phyloP scores from a whole-genome alignment of 352 stramenopile genomes.

The Phytophthora sp. region DNA sequence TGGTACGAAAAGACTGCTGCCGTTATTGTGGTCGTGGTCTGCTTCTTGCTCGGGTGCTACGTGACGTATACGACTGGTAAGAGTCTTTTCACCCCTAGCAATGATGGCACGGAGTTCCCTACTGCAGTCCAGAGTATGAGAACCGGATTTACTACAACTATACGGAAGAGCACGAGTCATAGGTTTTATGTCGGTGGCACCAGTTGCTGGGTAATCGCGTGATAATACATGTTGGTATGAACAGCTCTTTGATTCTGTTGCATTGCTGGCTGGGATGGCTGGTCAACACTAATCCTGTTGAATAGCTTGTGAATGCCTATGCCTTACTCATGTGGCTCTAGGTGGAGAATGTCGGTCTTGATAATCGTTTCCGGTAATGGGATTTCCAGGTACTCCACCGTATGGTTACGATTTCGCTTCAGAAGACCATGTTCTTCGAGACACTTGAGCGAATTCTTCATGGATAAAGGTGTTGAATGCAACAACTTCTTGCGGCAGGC shows the following conservation, averaged over 20 bases:
- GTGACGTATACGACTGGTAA: conserved; percentile 32
- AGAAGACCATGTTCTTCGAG: conserved; percentile 66
- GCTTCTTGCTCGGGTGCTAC: conserved; percentile 22
- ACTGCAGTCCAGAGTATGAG: conserved; percentile 36
- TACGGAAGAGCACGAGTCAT: conserved; percentile 23
- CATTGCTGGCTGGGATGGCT: too few relatives aligned
- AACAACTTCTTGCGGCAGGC: conserved; percentile 60
- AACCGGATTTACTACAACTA: conserved; percentile 45
- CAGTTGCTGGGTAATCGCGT: neutral
- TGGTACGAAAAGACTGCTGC: conserved; percentile 23
- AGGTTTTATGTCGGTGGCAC: conserved; percentile 1
- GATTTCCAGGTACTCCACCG: conserved; percentile 56
- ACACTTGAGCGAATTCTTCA: conserved; percentile 72
- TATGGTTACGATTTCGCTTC: conserved; percentile 39
- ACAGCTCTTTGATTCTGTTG: too few relatives aligned
- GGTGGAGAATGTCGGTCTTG: conserved; percentile 45
- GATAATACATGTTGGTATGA: neutral
- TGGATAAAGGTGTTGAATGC: conserved; percentile 51
- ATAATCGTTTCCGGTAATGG: conserved; percentile 50
- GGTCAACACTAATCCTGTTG: neutral
- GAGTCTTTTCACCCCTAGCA: conserved; percentile 15
- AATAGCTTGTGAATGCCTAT: too few relatives aligned
- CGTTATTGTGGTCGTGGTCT: conserved; percentile 21
- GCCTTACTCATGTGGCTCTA: conserved; percentile 23
- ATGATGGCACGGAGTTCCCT: conserved; percentile 27